Conservation (phyloP, 768 basidiomycete species). For the Psilocybe azurescens region DNA sequence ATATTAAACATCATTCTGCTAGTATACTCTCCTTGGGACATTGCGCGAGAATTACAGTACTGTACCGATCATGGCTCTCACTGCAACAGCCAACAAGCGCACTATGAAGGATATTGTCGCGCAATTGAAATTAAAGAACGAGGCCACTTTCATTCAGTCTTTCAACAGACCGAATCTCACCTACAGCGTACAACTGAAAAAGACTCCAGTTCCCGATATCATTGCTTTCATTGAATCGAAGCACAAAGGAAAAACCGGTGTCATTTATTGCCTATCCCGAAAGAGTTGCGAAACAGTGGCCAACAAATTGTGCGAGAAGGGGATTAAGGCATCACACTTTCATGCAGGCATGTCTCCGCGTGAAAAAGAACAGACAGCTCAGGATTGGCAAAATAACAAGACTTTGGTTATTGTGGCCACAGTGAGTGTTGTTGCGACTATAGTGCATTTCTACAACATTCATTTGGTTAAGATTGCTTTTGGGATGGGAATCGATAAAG, state of each 20-base stretch:
- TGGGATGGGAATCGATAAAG: slow-evolving; percentile 96
- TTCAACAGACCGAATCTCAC: slow-evolving; percentile 94
- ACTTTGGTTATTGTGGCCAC: slow-evolving; percentile 93
- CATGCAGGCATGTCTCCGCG: slow-evolving; percentile 77
- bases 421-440: slow-evolving; percentile 42
- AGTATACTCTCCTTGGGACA: slow-evolving; percentile 73
- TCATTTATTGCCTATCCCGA: slow-evolving; percentile 83
- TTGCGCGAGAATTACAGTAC: slow-evolving; percentile 78
- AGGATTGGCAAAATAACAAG: slow-evolving; percentile 74
- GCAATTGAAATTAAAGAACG: slow-evolving; percentile 64
- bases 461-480: slow-evolving; percentile 75
- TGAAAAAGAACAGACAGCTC: slow-evolving; percentile 67
- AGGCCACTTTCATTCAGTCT: slow-evolving; percentile 73
- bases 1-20: slow-evolving; percentile 5
- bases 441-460: background rate
- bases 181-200: slow-evolving; percentile 63
- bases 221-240: slow-evolving; percentile 66
- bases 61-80: slow-evolving; percentile 94
- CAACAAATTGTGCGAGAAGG: slow-evolving; percentile 60
- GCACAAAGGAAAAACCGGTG: slow-evolving; percentile 68
- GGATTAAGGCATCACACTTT: slow-evolving; percentile 75
- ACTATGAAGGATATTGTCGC: slow-evolving; percentile 80
- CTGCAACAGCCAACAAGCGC: slow-evolving; percentile 88
- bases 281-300: slow-evolving; percentile 85
- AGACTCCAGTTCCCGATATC: slow-evolving; percentile 62